Evolutionary conservation across 2,329 filamentous ascomycete species (phyloP), one percentile per base, ranked within the genome.

Genomic region (Chaetomium globosum): DNA sequence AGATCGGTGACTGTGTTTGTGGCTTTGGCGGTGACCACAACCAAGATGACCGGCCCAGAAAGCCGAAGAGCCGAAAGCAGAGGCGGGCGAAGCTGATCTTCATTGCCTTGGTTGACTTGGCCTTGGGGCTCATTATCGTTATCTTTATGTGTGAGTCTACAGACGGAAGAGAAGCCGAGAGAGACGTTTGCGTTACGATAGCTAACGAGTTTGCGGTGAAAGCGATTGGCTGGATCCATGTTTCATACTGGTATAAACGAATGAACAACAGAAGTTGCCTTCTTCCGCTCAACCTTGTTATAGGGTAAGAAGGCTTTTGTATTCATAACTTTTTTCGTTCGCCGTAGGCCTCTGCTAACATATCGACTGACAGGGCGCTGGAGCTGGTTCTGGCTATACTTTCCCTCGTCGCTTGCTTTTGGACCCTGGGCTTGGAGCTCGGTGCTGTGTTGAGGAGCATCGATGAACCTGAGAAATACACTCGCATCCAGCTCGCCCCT

Each of bases 31-130:
- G 26, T 23, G 26, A 61, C 19, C 2, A 48, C 43, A 19, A 48
- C 19, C 1, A n/a, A 5, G 61, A 63, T 21, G 52, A 21, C 1
- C 3, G 31, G 33, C 51, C 12, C 51, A 58, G 19, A 46, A 65
- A 49, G 56, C 53, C 36, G 28, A n/a, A 2, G 21, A 53, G n/a
- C 12, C 56, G 28, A 21, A n/a, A 28, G 3, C 28, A 46, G 46
- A 53, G 46, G 54, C 48, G 69, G 26, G 70, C 68, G 23, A 73
- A 71, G 31, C 43, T 49, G 3, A 68, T 72, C 33, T 67, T 65
- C 1, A 16, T 60, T 9, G 31, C 49, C 12, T 33, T 46, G 33
- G 9, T 60, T 21, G 52, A 61, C 39, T 5, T 58, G 55, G 39
- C 8, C 21, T n/a, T 58, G 6, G 55, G 36, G 13, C 16, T 46